Base-by-base conservation (phyloP, 805 yeast species). In the Yamadazyma paraphyllophila region DNA sequence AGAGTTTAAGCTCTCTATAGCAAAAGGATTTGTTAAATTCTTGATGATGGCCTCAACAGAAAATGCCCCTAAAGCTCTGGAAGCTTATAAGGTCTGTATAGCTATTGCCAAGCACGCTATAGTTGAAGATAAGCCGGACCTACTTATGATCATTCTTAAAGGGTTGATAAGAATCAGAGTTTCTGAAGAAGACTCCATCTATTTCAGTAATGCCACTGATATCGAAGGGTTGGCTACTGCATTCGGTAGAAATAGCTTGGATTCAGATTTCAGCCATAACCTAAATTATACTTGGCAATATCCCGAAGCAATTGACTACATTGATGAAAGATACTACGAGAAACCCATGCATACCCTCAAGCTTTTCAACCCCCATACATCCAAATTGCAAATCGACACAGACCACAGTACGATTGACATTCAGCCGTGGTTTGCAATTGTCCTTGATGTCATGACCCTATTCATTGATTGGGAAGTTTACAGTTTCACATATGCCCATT, bases 391-490 rank as follows among this genome's bases (percentile, higher is more conserved):
- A 15, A 41, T 46, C 32, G 43, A 45, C 16, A 7, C 36, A 29
- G 45, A 50, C 1, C 54, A 49, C 4, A 45, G 50, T 16, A 36
- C 51, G 11, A 51, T 82, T 16, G 80, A 79, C 49, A 65, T 80
- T n/a, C 56, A 71, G 4, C 57, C 60, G 12, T 78, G 90, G 84
- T 60, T 85, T 7, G 57, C 67, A 0, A 48, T 81, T 10, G 78
- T 82, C 5, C 59, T 76, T 9, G 63, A 66, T 6, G 68, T 82
- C 0, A 56, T 86, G 51, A 75, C 76, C 10, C 67, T 69, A 3
- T 81, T 81, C 33, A 69, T 77, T 13, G 76, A 77, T 48, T 87
- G 92, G 94, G 92, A 85, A 50, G 59, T 80, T 0, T 87, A 82
- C 59, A 80, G 90, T 0, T 84, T 71, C 55, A 61, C 81, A 1